Percentiles rank a stretch among this genome's conserved stretches.
Conservation (phyloP, 192 early-diverging fungal species). For the Rhizophagus sp. region DNA sequence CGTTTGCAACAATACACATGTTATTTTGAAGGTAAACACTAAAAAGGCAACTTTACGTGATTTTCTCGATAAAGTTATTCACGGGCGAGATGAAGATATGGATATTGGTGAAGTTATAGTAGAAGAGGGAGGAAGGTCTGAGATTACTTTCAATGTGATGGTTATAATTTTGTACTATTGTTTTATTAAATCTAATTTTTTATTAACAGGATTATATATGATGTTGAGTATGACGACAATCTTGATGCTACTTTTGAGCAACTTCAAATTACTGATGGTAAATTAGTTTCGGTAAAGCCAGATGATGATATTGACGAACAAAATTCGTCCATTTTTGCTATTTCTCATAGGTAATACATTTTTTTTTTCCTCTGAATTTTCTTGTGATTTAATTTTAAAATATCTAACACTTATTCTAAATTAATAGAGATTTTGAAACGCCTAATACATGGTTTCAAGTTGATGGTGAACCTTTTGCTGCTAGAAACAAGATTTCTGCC, state of each 20-base stretch:
- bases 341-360: constrained; percentile 24
- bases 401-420: background rate
- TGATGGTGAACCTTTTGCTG: background rate
- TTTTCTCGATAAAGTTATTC: constrained; percentile 56
- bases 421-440: constrained; percentile 19
- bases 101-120: constrained; percentile 64
- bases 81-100: constrained; percentile 45
- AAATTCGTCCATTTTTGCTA: constrained; percentile 17
- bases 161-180: background rate
- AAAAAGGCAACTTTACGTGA: constrained; percentile 64
- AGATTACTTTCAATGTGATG: background rate
- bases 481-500: background rate
- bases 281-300: constrained; percentile 58
- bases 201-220: constrained; percentile 71
- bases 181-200: background rate
- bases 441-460: constrained; percentile 25
- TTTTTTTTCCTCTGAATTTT: background rate
- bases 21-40: constrained; percentile 61
- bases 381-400: background rate
- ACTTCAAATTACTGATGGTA: constrained; percentile 61
- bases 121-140: constrained; percentile 50
- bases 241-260: constrained; percentile 53
- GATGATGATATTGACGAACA: constrained; percentile 59
- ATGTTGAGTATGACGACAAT: constrained; percentile 90
- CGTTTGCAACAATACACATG: constrained; percentile 70